Conservation (phyloP, 2,329 filamentous ascomycete genomes). For the Lecanicillium sp. region DNA sequence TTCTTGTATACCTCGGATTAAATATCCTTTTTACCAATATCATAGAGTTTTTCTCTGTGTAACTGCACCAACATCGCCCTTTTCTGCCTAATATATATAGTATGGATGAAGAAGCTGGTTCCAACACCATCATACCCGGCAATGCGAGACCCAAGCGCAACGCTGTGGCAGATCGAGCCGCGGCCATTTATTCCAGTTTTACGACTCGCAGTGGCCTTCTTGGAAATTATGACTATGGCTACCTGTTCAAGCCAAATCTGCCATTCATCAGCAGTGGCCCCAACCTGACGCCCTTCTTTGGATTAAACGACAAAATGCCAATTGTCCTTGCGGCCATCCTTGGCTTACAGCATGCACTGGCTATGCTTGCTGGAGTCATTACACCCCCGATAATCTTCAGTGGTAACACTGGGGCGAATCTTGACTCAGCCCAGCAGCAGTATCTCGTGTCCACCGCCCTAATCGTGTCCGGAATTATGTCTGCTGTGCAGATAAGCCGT, state of each 20-base stretch:
- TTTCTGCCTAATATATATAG: no score
- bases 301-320: conserved; percentile 60
- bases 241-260: conserved; percentile 73
- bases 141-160: no score
- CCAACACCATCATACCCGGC: no score
- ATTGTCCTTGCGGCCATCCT: conserved; percentile 57
- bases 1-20: no score
- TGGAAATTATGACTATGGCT: conserved; percentile 83
- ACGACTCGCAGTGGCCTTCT: no score
- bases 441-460: conserved; percentile 73
- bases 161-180: no score
- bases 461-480: conserved; percentile 71
- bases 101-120: no score
- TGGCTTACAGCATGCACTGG: conserved; percentile 64
- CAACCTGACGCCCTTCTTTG: conserved; percentile 66
- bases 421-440: conserved; percentile 52
- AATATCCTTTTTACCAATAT: no score
- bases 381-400: conserved; percentile 70
- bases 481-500: conserved; percentile 67
- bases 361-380: conserved; percentile 70
- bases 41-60: no score
- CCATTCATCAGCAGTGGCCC: conserved; percentile 60
- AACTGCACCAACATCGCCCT: no score
- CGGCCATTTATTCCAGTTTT: no score
- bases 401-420: conserved; percentile 54